A percentile compares a stretch with the other conserved stretches of the same genome.
These are phyloP conservation scores for Calonectria leucothoes DNA, from an alignment of 2,329 filamentous ascomycete genomes.

Conservation along the genomic window DNA sequence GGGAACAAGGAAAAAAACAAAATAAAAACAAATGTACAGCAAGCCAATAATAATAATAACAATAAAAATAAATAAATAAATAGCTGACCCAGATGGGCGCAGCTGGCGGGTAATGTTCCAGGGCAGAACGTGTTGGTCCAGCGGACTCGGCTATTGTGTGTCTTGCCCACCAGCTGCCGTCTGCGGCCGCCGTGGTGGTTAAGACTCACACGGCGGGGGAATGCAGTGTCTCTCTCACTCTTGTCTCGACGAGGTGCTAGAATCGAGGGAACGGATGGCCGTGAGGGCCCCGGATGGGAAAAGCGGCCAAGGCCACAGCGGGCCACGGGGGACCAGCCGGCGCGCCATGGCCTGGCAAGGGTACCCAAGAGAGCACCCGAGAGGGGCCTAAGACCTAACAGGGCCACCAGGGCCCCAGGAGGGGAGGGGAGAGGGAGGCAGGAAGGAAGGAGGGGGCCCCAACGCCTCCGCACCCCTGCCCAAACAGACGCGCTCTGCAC, in stretches of 20 bases:
- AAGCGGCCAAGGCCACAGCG: conserved; percentile 29
- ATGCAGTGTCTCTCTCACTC: conserved; percentile 29
- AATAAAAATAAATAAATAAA: not conserved
- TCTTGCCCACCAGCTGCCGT: not conserved
- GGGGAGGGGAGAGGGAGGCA: conserved; percentile 5
- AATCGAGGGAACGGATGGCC: conserved; percentile 33
- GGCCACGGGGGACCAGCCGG: conserved; percentile 37
- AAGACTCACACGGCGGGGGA: conserved; percentile 29
- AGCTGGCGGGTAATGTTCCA: not conserved
- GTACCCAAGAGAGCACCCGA: conserved; percentile 5
- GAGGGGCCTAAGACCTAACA: conserved; percentile 17
- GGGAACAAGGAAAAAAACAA: not conserved
- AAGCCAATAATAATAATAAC: not conserved
- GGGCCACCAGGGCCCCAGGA: not conserved
- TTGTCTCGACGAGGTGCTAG: conserved; percentile 33
- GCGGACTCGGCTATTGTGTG: not conserved
- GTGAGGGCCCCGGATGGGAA: conserved; percentile 25
- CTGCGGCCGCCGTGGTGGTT: not conserved
- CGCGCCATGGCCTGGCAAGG: conserved; percentile 34
- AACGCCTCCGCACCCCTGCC: conserved; percentile 34
- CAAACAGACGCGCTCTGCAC: conserved; percentile 47
- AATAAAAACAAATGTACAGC: not conserved
- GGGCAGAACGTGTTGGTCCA: not conserved
- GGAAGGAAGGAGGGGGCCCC: conserved; percentile 23
- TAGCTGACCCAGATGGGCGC: not conserved